Evolutionary conservation across 352 stramenopile genomes (phyloP), one percentile per base, ranked within the genome.

Genomic region (Paralagenidium karlingii): DNA sequence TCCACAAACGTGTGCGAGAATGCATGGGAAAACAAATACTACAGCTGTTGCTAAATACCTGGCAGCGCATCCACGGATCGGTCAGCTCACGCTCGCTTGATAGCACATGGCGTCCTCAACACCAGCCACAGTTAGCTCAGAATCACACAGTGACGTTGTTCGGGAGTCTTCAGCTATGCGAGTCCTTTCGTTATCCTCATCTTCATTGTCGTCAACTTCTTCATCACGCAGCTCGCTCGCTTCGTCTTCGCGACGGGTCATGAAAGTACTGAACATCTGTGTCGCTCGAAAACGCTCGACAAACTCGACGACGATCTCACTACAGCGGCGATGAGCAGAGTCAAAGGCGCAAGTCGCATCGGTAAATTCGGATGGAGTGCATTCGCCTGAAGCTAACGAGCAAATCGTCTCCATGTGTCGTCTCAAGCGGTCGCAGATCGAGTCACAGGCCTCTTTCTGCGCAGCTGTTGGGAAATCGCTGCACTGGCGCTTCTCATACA

Each of bases 231-330:
- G 27, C 26, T 60, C 45, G 18, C 50, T 33, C 8, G 33, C 40
- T 24, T 63, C 49, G 8, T 81, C 61, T 37, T 81, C 49, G 3
- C 41, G 43, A 20, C 74, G 51, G 3, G 79, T 30, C 10, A 45
- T 54, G 32, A 82, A 82, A 54, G 79, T 76, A 40, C 67, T 85
- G 43, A 83, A 89, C 76, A 89, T 89, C 57, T 89, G 76, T 13
- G 76, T 89, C 32, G 74, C 58, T 32, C 77, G 68, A 32, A 89
- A 82, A 3, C 68, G 55, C 6, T 49, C 53, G 20, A 86, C 65
- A 33, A 81, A 86, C 22, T 81, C 67, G 2, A 47, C 48, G 8
- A 76, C 60, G 28, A 69, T 60, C 18, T 75, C 60, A 38, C 68
- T 77, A 24, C 50, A 79, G 7, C 59, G 56, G 1, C 56, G 46